Conservation (phyloP, 495 filamentous ascomycete genomes). For the Chaetomium fimeti region DNA sequence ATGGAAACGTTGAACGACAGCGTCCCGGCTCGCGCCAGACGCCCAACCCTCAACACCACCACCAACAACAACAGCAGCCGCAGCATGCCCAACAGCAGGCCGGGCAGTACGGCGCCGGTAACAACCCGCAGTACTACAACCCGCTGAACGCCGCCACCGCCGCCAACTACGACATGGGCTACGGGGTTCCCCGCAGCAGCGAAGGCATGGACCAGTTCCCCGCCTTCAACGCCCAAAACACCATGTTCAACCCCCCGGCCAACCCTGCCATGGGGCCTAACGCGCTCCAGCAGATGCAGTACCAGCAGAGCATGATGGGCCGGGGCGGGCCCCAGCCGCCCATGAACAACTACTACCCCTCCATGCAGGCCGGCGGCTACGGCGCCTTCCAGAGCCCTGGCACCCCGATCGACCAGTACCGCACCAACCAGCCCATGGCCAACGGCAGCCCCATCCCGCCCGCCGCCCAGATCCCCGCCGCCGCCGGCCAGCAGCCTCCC, state of each 20-base stretch:
- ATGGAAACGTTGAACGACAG: constrained; percentile 50
- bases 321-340: constrained; percentile 45
- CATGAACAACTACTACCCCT: constrained; percentile 53
- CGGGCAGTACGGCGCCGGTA: constrained; percentile 26
- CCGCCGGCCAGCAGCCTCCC: background rate
- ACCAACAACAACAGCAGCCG: constrained; percentile 30
- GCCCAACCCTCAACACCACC: constrained; percentile 39
- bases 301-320: constrained; percentile 57
- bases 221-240: constrained; percentile 48
- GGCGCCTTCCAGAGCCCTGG: constrained; percentile 47
- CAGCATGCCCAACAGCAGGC: constrained; percentile 33
- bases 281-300: constrained; percentile 56
- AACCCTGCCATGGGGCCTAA: constrained; percentile 51
- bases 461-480: constrained; percentile 33
- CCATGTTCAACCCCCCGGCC: constrained; percentile 50
- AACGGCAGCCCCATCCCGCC: constrained; percentile 51
- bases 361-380: constrained; percentile 49
- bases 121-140: constrained; percentile 45
- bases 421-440: constrained; percentile 38
- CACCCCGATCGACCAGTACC: constrained; percentile 51
- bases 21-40: constrained; percentile 57
- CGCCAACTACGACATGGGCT: constrained; percentile 49
- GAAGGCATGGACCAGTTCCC: constrained; percentile 59
- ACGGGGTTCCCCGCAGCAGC: constrained; percentile 55
- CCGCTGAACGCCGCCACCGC: constrained; percentile 37